Base-by-base conservation (phyloP, 768 basidiomycete genomes). In the Trametes maxima region DNA sequence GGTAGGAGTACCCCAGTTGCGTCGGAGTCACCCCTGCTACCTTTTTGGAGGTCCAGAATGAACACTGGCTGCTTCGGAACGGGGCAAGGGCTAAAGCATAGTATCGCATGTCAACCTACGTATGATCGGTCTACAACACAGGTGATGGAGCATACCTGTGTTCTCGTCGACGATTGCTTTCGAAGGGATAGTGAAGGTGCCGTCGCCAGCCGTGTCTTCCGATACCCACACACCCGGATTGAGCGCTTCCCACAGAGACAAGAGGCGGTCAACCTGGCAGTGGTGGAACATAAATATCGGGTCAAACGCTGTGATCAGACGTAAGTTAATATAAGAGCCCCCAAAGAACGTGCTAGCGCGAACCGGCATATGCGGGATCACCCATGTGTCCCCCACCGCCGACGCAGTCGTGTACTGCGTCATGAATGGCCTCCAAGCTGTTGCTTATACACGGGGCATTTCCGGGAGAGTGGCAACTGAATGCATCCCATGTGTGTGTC, bases 261-360 rank as follows among this genome's bases (percentile, higher is more conserved):
- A 71, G 62, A 82, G n/a, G 21, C 82, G 79, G 60, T 85, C 84
- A 24, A 84, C 81, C 47, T 85, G 81, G 59, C 69, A 63, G 65
- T 85, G 83, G 62, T 84, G 84, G 61, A 84, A 66, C 69, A 75
- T 83, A 74, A 85, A 84, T 62, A 82, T 78, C 0, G 82, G 81
- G 65, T 84, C 83, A 59, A 82, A 81, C 0, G 73, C 82, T 80
- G 54, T 16, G 35, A 22, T n/a, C 19, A 24, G 13, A 21, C 44
- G 17, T 40, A 46, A 39, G 37, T 63, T 46, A 42, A 28, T 17
- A 13, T 14, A 19, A n/a, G 35, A 46, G 46, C 35, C 35, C 44
- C 5, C 5, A 19, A 8, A 22, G 8, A 21, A 11, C 12, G 45
- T 24, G 21, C 5, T 5, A 10, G 1, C 19, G 3, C 55, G 21